Evolutionary conservation across 129 eudicot genomes (phyloP), one percentile per base, ranked within the genome.

Genomic region (Dittrichia graveolens): DNA sequence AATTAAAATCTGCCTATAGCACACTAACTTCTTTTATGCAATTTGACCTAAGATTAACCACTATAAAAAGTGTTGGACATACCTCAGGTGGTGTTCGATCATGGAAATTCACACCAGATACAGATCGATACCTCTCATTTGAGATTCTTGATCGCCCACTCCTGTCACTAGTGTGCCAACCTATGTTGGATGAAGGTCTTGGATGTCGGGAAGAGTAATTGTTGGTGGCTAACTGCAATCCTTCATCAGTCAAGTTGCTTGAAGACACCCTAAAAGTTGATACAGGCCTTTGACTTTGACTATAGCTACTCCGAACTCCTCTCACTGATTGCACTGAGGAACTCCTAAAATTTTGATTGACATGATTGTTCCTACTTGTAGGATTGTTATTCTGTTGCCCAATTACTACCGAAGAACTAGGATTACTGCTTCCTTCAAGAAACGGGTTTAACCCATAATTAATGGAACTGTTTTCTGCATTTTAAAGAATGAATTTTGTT

Each of bases 171-270:
- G 72, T 62, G 45, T 78, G 95, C 80, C 78, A 73, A 56, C 85
- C 84, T 43, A 70, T 4, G 48, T 73, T 53, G 4, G 90, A 66
- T 45, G 80, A 76, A 45, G 78, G 76, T 58, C 91, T 83, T 48
- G 73, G 73, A 78, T 85, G 84, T 15, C 89, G 83, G 3, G 87
- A 78, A 59, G 94, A 59, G 75, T 87, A 75, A 74, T 78, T 81
- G 35, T 79, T 88, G 11, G 79, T 68, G 9, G 52, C 82, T 41
- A 80, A 50, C 13, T 79, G 88, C 53, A 69, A 69, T 65, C 87
- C 88, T 39, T 90, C 94, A 81, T 87, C 84, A 48, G 87, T 57
- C 7, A 83, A 70, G 80, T 77, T 81, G 68, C 81, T 83, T 50
- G 92, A 82, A 61, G 93, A 78, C 70, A 79, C 72, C 85, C 94